Evolutionary conservation across 768 basidiomycete species (phyloP).

Genomic region (Porphyrellus cyaneotinctus): DNA sequence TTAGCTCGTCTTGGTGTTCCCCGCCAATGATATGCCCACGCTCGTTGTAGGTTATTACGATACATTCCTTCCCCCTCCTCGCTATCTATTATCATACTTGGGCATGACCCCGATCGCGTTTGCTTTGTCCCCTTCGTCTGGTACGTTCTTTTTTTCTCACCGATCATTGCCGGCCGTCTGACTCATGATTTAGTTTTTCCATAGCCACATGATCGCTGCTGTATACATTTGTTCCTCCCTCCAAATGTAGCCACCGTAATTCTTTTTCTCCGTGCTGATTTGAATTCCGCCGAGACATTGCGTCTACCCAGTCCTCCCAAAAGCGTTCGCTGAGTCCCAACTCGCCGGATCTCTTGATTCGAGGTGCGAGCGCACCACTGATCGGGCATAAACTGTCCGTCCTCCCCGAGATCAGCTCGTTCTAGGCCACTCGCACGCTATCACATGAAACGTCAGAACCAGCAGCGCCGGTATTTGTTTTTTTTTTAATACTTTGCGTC

Average conservation of each 20-base stretch:
- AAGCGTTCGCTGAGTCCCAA: constrained; percentile 16
- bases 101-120: constrained; percentile 20
- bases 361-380: constrained; percentile 12
- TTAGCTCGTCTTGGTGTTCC: not conserved
- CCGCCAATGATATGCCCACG: constrained; percentile 3
- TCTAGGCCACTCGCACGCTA: not conserved
- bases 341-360: constrained; percentile 6
- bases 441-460: constrained; percentile 18
- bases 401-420: constrained; percentile 5
- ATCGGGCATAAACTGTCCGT: constrained; percentile 8
- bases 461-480: not conserved
- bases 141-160: constrained; percentile 23
- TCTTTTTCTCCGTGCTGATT: constrained; percentile 1
- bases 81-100: constrained; percentile 21
- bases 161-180: constrained; percentile 16
- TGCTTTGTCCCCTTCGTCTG: constrained; percentile 1
- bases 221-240: constrained; percentile 11
- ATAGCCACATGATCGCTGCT: constrained; percentile 24
- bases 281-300: constrained; percentile 22
- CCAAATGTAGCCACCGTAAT: constrained; percentile 21
- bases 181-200: constrained; percentile 11
- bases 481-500: not conserved
- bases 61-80: constrained; percentile 1
- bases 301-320: not conserved
- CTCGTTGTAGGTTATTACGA: constrained; percentile 8